These are phyloP conservation scores for Neckera pumila DNA, from an alignment of 225 moss, liverwort and hornwort genomes.

Conservation along the genomic window DNA sequence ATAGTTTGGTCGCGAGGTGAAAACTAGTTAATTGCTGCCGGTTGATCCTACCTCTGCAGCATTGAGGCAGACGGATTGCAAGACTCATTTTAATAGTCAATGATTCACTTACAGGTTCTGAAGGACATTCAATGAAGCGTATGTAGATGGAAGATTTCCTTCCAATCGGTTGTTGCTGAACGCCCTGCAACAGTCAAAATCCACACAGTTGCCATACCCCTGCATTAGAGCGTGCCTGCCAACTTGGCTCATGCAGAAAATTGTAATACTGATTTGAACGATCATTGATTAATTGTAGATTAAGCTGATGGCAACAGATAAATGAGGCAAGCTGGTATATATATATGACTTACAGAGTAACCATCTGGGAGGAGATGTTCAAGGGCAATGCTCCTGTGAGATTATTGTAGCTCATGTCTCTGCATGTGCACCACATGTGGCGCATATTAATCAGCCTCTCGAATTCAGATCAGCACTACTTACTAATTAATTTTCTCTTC, in stretches of 20 bases:
- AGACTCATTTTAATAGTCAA: neutral
- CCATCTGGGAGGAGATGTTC: neutral
- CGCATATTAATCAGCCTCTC: neutral
- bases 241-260: neutral
- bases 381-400: constrained; percentile 17
- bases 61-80: neutral
- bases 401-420: constrained; percentile 34
- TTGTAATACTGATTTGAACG: neutral
- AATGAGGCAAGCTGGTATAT: neutral
- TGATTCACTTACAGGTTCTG: constrained; percentile 19
- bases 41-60: neutral
- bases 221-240: neutral
- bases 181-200: neutral
- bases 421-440: neutral
- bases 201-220: neutral
- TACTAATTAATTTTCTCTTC: neutral
- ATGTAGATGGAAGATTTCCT: neutral
- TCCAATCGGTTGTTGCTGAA: constrained; percentile 25
- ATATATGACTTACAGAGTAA: constrained; percentile 18
- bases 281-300: neutral
- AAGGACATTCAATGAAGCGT: neutral
- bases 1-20: neutral
- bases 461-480: neutral
- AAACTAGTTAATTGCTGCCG: neutral
- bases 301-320: neutral